Evolutionary conservation across 371 early-diverging fungal genomes (phyloP).

Genomic region (Mucor circinelloides): DNA sequence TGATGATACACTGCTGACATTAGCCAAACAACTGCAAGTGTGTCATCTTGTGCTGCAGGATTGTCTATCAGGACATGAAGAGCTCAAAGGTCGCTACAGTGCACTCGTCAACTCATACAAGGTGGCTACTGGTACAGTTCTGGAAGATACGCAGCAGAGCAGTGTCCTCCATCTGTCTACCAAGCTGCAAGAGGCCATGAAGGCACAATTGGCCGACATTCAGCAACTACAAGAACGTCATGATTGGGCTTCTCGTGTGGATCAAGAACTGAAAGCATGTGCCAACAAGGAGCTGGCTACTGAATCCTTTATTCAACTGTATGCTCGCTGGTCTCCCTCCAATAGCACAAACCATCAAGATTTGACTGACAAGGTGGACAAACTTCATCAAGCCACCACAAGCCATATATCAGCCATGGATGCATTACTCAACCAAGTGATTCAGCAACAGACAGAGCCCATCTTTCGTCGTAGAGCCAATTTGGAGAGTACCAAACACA

Average conservation of each 20-base stretch:
- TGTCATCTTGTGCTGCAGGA: background rate
- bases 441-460: slow-evolving; percentile 8
- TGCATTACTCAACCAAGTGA: background rate
- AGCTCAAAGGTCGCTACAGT: background rate
- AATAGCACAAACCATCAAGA: background rate
- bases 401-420: background rate
- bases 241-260: slow-evolving; percentile 24
- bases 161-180: background rate
- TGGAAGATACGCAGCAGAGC: background rate
- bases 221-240: slow-evolving; percentile 11
- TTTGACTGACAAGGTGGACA: background rate
- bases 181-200: slow-evolving; percentile 16
- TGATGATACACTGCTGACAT: background rate
- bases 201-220: slow-evolving; percentile 16
- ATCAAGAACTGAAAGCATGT: slow-evolving; percentile 11
- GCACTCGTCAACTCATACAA: background rate
- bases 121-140: background rate
- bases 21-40: background rate
- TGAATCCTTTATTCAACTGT: slow-evolving; percentile 18
- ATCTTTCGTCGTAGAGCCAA: background rate
- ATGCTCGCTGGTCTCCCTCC: slow-evolving; percentile 26
- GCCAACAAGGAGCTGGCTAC: slow-evolving; percentile 14
- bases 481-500: slow-evolving; percentile 1
- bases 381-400: background rate
- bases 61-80: background rate